Conservation (phyloP, 2,329 filamentous ascomycete genomes). For the Exserohilum turcica region DNA sequence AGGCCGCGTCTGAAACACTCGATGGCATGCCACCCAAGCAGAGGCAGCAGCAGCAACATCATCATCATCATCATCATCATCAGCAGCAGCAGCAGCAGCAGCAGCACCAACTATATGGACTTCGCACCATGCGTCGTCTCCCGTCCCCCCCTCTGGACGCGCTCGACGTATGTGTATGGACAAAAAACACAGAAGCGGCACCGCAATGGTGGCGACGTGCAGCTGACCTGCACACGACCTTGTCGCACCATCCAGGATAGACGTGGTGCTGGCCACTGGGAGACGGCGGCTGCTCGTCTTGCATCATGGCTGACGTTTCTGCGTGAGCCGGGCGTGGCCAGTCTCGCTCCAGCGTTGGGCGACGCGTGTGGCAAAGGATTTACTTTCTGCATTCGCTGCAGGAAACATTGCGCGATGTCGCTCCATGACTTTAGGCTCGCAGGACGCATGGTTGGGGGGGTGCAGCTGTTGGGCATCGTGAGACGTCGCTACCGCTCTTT, state of each 20-base stretch:
- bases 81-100: slow-evolving; percentile 17
- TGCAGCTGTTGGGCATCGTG: slow-evolving; percentile 10
- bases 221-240: slow-evolving; percentile 22
- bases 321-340: slow-evolving; percentile 30
- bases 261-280: slow-evolving; percentile 33
- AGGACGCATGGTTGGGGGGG: slow-evolving; percentile 7
- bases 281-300: slow-evolving; percentile 23
- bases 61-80: slow-evolving; percentile 15
- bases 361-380: slow-evolving; percentile 21
- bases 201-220: slow-evolving; percentile 28
- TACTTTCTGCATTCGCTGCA: slow-evolving; percentile 17
- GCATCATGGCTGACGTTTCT: slow-evolving; percentile 39
- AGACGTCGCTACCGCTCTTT: slow-evolving; percentile 20
- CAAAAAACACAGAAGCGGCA: too few relatives aligned
- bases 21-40: background rate
- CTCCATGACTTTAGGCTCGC: slow-evolving; percentile 13
- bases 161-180: too few relatives aligned
- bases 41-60: slow-evolving; percentile 14
- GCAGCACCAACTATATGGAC: slow-evolving; percentile 15
- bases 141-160: slow-evolving; percentile 26
- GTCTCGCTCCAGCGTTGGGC: slow-evolving; percentile 24
- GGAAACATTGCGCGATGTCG: slow-evolving; percentile 17
- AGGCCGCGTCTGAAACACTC: too few relatives aligned
- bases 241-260: slow-evolving; percentile 44
- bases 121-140: too few relatives aligned